Evolutionary conservation across 305 asterid genomes (phyloP).

Genomic region (Andrographis paniculata): DNA sequence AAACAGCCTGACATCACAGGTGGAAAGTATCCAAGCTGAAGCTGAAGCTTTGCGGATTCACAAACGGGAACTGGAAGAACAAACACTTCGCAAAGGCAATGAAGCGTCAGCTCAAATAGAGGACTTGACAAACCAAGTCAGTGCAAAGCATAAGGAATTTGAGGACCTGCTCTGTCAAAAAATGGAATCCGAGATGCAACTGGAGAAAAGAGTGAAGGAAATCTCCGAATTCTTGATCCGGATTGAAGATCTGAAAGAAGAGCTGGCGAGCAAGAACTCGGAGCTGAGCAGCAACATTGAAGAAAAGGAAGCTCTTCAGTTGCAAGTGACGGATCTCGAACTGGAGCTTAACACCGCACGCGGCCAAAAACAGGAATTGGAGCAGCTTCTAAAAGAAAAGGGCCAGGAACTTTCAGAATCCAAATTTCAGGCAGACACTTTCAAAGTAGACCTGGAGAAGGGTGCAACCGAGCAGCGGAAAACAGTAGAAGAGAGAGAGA

Average conservation of each 20-base stretch:
- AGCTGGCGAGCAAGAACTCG: slow-evolving; percentile 34
- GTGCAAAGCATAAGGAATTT: slow-evolving; percentile 33
- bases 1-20: slow-evolving; percentile 35
- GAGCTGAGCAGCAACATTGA: slow-evolving; percentile 37
- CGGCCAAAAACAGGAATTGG: slow-evolving; percentile 28
- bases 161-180: slow-evolving; percentile 40
- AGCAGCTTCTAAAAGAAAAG: slow-evolving; percentile 33
- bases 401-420: slow-evolving; percentile 35
- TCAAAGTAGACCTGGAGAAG: slow-evolving; percentile 38
- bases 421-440: slow-evolving; percentile 25
- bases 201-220: slow-evolving; percentile 37
- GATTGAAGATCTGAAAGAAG: slow-evolving; percentile 44
- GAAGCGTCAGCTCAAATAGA: neutral
- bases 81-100: slow-evolving; percentile 24
- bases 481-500: slow-evolving; percentile 45
- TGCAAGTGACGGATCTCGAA: slow-evolving; percentile 37
- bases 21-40: slow-evolving; percentile 37
- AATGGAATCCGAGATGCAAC: slow-evolving; percentile 32
- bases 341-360: slow-evolving; percentile 31
- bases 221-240: slow-evolving; percentile 32
- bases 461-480: slow-evolving; percentile 37
- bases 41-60: slow-evolving; percentile 40
- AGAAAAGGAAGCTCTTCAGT: slow-evolving; percentile 42
- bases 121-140: neutral
- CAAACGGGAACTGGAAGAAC: slow-evolving; percentile 47